phyloP scores from a whole-genome alignment of 2,329 filamentous ascomycete species.

The Lasiodiplodia gonubiensis region DNA sequence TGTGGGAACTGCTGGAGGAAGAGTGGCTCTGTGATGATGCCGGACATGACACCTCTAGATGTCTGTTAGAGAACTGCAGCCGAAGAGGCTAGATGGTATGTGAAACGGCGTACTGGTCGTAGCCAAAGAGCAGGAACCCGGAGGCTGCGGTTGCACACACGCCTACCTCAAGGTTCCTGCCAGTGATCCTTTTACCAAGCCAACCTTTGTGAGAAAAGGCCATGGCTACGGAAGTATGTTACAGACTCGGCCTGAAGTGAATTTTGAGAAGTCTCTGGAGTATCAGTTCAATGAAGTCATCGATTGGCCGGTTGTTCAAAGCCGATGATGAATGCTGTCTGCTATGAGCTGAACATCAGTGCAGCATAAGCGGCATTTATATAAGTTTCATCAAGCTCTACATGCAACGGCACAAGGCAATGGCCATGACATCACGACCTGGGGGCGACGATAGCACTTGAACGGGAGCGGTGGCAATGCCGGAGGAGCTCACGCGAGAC shows the following conservation, averaged over 20 bases:
- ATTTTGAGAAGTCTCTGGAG: no score
- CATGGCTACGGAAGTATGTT: no score
- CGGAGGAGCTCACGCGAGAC: not conserved
- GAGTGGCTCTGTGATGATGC: constrained; percentile 48
- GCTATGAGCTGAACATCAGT: no score
- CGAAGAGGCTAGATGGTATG: no score
- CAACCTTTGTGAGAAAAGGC: constrained; percentile 22
- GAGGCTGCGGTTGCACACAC: constrained; percentile 53
- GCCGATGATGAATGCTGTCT: no score
- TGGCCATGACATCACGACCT: not conserved
- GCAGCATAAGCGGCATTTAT: not conserved
- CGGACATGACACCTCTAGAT: constrained; percentile 44
- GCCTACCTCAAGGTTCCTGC: constrained; percentile 39
- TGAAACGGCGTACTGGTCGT: not conserved
- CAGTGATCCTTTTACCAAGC: constrained; percentile 29
- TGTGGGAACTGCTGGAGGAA: constrained; percentile 47
- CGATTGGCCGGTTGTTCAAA: no score
- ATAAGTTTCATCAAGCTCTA: not conserved
- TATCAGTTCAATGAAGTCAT: no score
- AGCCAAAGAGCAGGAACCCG: constrained; percentile 57
- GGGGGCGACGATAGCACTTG: not conserved
- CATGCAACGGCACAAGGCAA: not conserved
- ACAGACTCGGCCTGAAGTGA: no score
- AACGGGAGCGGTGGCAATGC: not conserved
- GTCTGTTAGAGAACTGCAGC: not conserved